Percentiles rank a stretch among this genome's conserved stretches.
Conservation (phyloP, 805 yeast species). For the Candida koratica region DNA sequence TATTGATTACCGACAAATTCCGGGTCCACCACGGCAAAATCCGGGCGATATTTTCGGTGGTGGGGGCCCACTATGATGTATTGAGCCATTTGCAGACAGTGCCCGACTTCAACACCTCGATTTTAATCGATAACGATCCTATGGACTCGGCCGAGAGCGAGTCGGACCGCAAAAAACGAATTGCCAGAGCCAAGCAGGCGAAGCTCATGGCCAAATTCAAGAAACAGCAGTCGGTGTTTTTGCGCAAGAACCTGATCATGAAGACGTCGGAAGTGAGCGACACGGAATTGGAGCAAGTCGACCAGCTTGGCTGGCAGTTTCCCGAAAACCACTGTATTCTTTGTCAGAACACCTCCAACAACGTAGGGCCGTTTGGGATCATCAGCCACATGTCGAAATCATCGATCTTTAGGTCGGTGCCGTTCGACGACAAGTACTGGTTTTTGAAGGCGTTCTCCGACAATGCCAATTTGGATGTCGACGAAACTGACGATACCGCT, state of each 20-base stretch:
- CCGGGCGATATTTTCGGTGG: conserved; percentile 47
- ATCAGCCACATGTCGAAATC: conserved; percentile 57
- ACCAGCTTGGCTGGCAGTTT: conserved; percentile 50
- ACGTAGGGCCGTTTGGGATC: conserved; percentile 71
- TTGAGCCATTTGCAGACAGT: conserved; percentile 18
- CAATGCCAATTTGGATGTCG: conserved; percentile 34
- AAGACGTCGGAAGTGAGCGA: conserved; percentile 33
- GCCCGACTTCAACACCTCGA: conserved; percentile 22
- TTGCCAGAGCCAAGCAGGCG: conserved; percentile 66
- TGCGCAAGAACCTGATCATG: conserved; percentile 42
- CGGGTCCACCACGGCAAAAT: conserved; percentile 49
- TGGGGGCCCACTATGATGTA: conserved; percentile 24
- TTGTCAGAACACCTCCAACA: conserved; percentile 71
- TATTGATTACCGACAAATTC: conserved; percentile 41
- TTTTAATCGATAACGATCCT: conserved; percentile 18
- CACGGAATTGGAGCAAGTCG: conserved; percentile 37
- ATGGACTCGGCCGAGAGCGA: conserved; percentile 30
- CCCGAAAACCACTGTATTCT: conserved; percentile 75
- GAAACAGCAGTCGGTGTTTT: conserved; percentile 73
- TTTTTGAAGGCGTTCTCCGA: conserved; percentile 59
- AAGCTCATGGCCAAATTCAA: conserved; percentile 75
- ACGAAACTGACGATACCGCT: conserved; percentile 19
- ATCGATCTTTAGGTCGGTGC: conserved; percentile 59
- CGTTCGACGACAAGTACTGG: conserved; percentile 64
- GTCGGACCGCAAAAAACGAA: conserved; percentile 55